These are phyloP conservation scores for Tetraselmis chui DNA, from an alignment of 139 green algal genomes.

Conservation along the genomic window DNA sequence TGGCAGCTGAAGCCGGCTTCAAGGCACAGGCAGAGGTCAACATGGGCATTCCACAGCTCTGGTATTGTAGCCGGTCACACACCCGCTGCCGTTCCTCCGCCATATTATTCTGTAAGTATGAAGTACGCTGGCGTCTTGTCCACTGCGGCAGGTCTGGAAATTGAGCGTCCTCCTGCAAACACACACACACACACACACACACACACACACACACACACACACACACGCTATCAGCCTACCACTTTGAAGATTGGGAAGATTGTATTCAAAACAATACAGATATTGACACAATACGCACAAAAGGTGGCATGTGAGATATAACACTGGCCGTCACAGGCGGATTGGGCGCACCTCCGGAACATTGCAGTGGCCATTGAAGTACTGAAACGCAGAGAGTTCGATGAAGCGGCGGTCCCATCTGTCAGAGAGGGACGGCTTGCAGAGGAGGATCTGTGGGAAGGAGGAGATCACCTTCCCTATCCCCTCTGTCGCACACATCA, in stretches of 20 bases:
- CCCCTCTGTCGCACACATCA: no score
- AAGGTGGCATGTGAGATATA: no score
- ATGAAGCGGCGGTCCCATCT: constrained; percentile 49
- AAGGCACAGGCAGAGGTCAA: neutral
- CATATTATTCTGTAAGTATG: constrained; percentile 28
- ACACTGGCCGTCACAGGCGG: no score
- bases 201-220: constrained; percentile 1
- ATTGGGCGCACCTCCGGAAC: constrained; percentile 33
- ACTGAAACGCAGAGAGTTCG: constrained; percentile 38
- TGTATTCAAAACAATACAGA: no score
- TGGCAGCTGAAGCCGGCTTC: no score
- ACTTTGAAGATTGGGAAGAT: no score
- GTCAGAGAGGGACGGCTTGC: constrained; percentile 50
- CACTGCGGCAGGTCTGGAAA: constrained; percentile 39
- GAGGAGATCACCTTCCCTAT: constrained; percentile 1
- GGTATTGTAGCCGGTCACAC: neutral
- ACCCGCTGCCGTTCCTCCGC: constrained; percentile 28
- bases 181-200: neutral
- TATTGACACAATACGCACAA: no score
- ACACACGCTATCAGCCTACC: neutral
- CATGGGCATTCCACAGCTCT: neutral
- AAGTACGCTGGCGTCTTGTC: constrained; percentile 37
- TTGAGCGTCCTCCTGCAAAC: constrained; percentile 23
- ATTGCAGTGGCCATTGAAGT: constrained; percentile 43
- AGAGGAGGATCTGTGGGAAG: constrained; percentile 48